Percentiles rank a stretch among this genome's conserved stretches.
Conservation (phyloP, 129 eudicot genomes). For the Lactuca sativa region DNA sequence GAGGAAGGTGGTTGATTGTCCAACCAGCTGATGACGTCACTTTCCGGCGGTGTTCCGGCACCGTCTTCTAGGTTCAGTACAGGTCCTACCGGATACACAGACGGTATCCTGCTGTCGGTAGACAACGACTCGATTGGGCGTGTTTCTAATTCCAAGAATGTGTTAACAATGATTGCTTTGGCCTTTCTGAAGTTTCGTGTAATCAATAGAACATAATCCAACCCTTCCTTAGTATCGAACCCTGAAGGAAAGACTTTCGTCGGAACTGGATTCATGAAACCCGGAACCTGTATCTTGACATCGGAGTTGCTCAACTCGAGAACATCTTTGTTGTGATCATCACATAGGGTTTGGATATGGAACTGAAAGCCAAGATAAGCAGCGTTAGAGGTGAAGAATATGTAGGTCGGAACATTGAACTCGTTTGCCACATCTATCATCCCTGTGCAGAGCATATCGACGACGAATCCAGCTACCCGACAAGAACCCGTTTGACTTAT, state of each 20-base stretch:
- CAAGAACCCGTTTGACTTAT: slow-evolving; percentile 11
- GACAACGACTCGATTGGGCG: slow-evolving; percentile 16
- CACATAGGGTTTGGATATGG: slow-evolving; percentile 5
- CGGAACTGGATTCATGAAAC: slow-evolving; percentile 15
- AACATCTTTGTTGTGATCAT: slow-evolving; percentile 10
- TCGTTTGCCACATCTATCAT: slow-evolving; percentile 29
- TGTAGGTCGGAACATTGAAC: slow-evolving; percentile 23
- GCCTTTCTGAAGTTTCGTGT: slow-evolving; percentile 3
- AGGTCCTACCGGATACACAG: slow-evolving; percentile 22
- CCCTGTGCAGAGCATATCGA: slow-evolving; percentile 29
- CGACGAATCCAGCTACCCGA: slow-evolving; percentile 21
- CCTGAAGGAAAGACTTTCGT: slow-evolving; percentile 23
- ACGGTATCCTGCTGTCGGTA: slow-evolving; percentile 1
- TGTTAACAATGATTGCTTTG: slow-evolving; percentile 23
- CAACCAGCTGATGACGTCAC: slow-evolving; percentile 26
- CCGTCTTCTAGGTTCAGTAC: slow-evolving; percentile 4
- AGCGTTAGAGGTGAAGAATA: slow-evolving; percentile 26
- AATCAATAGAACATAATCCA: slow-evolving; percentile 16
- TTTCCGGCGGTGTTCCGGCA: not conserved
- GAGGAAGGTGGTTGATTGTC: slow-evolving; percentile 32
- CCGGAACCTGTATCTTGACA: not conserved
- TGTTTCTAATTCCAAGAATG: slow-evolving; percentile 16
- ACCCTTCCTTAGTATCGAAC: slow-evolving; percentile 22
- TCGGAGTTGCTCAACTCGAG: slow-evolving; percentile 18
- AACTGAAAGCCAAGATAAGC: slow-evolving; percentile 25